Conservation (phyloP, 2,329 filamentous ascomycete genomes). For the Alternaria consortialis region DNA sequence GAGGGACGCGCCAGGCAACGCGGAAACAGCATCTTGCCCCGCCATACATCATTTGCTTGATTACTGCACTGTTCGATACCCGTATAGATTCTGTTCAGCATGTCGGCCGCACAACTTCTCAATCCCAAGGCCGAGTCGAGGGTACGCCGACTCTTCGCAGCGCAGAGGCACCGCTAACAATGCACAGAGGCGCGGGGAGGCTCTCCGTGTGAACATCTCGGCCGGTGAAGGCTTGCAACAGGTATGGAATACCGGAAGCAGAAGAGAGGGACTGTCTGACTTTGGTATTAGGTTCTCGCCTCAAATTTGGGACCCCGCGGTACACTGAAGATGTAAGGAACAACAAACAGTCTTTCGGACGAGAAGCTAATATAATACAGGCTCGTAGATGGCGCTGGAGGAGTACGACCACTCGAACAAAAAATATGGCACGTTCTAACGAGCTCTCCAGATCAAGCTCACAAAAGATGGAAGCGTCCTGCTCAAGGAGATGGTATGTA, state of each 20-base stretch:
- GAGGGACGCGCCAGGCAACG: conserved; percentile 38
- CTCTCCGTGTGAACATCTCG: conserved; percentile 94
- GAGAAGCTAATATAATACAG: conserved; percentile 50
- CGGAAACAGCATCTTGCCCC: conserved; percentile 39
- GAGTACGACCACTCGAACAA: conserved; percentile 52
- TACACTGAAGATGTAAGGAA: conserved; percentile 95
- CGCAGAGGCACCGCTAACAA: conserved; percentile 54
- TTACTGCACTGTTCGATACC: conserved; percentile 34
- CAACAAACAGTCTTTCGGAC: conserved; percentile 49
- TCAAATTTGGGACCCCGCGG: conserved; percentile 94
- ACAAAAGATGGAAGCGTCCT: conserved; percentile 98
- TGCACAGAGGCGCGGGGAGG: conserved; percentile 89
- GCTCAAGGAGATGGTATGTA: conserved; percentile 69
- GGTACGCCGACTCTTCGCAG: conserved; percentile 64
- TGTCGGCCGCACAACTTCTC: conserved; percentile 97
- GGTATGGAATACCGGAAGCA: conserved; percentile 29
- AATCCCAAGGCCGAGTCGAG: conserved; percentile 99
- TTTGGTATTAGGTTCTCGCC: conserved; percentile 79
- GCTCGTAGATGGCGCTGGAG: conserved; percentile 70
- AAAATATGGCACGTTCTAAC: conserved; percentile 24
- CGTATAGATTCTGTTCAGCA: conserved; percentile 54
- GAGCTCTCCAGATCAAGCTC: conserved; percentile 80
- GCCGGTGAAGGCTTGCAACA: conserved; percentile 82
- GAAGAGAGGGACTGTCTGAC: conserved; percentile 10
- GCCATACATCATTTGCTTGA: conserved; percentile 28